These are phyloP conservation scores for Trapa incisa DNA, from an alignment of 345 rosid species.

Conservation along the genomic window DNA sequence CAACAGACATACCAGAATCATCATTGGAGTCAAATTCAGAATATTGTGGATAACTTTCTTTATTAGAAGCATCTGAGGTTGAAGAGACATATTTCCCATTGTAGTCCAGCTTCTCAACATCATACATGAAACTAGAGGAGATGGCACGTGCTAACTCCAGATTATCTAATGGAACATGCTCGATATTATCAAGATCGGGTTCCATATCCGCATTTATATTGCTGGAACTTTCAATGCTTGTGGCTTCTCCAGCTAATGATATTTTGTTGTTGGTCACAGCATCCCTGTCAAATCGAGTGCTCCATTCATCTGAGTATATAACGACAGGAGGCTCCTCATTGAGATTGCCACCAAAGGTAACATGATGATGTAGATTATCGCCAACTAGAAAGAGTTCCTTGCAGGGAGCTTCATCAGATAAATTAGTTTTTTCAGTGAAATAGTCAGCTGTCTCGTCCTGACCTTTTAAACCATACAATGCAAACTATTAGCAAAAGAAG, in stretches of 20 bases:
- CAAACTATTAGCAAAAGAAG: background rate
- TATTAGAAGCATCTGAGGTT: background rate
- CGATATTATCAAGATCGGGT: background rate
- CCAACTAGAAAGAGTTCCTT: background rate
- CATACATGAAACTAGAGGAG: background rate
- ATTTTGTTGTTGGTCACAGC: background rate
- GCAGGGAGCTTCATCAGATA: background rate
- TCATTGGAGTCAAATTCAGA: background rate
- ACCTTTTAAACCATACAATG: slow-evolving; percentile 1
- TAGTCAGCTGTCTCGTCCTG: slow-evolving; percentile 2
- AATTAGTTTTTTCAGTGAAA: background rate
- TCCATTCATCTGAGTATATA: background rate
- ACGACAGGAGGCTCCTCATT: background rate
- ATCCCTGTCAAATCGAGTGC: background rate
- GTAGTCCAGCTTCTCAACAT: background rate
- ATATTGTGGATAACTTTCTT: background rate
- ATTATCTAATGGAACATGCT: background rate
- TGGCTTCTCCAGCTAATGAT: slow-evolving; percentile 1
- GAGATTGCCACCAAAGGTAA: background rate
- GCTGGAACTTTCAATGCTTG: background rate
- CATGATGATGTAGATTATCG: background rate
- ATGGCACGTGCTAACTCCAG: background rate
- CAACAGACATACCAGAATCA: background rate
- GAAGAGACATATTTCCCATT: background rate
- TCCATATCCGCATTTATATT: background rate